Percentiles rank a stretch among this genome's conserved stretches.
Evolutionary conservation across 257 asterid species (phyloP).

Genomic region (Solanum medicagineum): DNA sequence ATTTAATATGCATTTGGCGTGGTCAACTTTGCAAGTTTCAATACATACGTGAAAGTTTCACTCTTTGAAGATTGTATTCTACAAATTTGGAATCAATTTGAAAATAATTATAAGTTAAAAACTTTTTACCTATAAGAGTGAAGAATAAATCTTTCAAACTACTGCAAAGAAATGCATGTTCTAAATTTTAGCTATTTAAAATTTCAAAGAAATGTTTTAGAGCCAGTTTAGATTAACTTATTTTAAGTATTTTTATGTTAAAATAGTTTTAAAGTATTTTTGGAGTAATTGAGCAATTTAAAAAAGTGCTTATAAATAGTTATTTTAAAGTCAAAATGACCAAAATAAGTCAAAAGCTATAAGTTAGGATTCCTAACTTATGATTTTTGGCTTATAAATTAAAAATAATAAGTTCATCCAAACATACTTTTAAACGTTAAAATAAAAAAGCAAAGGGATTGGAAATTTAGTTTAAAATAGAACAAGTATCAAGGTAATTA

Average conservation of each 20-base stretch:
- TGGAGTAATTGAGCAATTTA: no score
- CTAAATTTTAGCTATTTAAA: neutral
- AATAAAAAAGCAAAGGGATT: neutral
- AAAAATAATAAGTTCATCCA: no score
- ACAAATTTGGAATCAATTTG: neutral
- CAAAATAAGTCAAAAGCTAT: no score
- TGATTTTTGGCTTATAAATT: no score
- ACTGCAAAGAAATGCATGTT: neutral
- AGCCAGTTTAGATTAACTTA: no score
- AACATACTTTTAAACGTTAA: neutral
- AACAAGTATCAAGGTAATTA: slow-evolving; percentile 3
- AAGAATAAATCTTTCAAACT: neutral
- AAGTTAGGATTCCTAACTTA: no score
- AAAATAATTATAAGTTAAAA: neutral
- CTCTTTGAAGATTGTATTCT: neutral
- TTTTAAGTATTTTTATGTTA: no score
- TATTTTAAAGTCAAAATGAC: no score
- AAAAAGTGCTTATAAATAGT: no score
- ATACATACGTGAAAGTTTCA: neutral
- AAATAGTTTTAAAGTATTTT: no score
- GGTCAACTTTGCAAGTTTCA: slow-evolving; percentile 17
- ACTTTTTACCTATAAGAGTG: neutral
- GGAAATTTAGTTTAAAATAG: neutral
- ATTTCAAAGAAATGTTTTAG: neutral
- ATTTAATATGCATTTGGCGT: neutral